These are phyloP conservation scores for Irpex lacteus DNA, from an alignment of 1,284 basidiomycete species.

Conservation along the genomic window DNA sequence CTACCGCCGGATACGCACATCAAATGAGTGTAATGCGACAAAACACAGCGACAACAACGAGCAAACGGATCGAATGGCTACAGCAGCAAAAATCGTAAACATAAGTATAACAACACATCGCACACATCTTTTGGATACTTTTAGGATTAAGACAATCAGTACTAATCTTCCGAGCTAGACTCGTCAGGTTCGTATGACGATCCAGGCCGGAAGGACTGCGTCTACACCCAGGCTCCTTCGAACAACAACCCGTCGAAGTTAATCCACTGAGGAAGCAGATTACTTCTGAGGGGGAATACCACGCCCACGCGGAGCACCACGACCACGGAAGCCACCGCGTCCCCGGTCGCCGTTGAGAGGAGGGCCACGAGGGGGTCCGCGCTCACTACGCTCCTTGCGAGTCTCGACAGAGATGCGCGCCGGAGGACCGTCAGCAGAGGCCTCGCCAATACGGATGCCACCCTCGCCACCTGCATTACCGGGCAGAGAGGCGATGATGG, in stretches of 20 bases:
- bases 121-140: conserved; percentile 11
- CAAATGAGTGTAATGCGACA: conserved; percentile 10
- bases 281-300: conserved; percentile 28
- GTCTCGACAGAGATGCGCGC: conserved; percentile 81
- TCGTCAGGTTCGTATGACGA: neutral
- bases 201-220: conserved; percentile 17
- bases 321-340: conserved; percentile 31
- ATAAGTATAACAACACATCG: conserved; percentile 7
- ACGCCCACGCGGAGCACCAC: conserved; percentile 25
- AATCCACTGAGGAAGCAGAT: neutral
- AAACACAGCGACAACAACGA: conserved; percentile 16
- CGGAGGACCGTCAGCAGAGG: conserved; percentile 44
- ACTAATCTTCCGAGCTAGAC: conserved; percentile 2
- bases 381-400: conserved; percentile 83
- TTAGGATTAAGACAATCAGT: conserved; percentile 10
- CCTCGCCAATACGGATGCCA: conserved; percentile 70
- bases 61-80: conserved; percentile 3
- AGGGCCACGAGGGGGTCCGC: conserved; percentile 44
- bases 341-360: conserved; percentile 34
- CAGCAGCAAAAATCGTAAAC: conserved; percentile 13
- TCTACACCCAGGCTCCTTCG: conserved; percentile 4
- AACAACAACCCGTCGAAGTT: neutral
- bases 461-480: conserved; percentile 78
- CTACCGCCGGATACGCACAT: neutral
- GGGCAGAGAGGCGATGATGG: conserved; percentile 75